A percentile compares a stretch with the other conserved stretches of the same genome.
Conservation (phyloP, 768 basidiomycete species). For the Rhodotorula taiwanensis region DNA sequence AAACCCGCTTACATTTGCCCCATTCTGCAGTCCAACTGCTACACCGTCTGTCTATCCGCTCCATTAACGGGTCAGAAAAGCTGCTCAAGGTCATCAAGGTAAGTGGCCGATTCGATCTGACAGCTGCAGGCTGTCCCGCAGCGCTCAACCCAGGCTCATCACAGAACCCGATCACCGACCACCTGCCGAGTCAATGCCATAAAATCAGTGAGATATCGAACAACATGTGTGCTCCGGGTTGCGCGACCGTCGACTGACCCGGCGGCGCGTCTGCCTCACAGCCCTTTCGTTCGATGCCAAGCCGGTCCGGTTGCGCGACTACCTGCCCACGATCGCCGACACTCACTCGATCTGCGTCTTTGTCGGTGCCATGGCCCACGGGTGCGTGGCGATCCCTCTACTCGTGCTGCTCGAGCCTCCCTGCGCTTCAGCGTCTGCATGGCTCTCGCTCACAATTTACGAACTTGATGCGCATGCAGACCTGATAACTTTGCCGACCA, state of each 20-base stretch:
- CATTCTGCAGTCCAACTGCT: slow-evolving; percentile 86
- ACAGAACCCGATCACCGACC: slow-evolving; percentile 88
- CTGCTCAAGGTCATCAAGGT: slow-evolving; percentile 95
- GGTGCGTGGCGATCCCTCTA: slow-evolving; percentile 44
- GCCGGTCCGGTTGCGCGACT: slow-evolving; percentile 69
- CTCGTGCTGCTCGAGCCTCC: neutral
- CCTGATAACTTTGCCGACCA: slow-evolving; percentile 95
- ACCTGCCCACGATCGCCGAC: slow-evolving; percentile 74
- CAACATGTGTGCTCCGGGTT: too few species aligned
- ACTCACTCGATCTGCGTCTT: slow-evolving; percentile 89
- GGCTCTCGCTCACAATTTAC: neutral
- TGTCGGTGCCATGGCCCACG: slow-evolving; percentile 96
- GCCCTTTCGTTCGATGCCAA: slow-evolving; percentile 88
- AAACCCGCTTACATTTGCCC: too few species aligned
- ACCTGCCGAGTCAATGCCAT: slow-evolving; percentile 87
- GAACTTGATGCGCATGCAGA: slow-evolving; percentile 31
- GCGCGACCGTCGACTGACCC: too few species aligned
- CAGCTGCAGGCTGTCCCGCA: neutral
- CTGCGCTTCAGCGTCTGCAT: neutral
- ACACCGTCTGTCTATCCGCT: slow-evolving; percentile 89
- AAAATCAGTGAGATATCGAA: slow-evolving; percentile 84
- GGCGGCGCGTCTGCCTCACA: slow-evolving; percentile 41
- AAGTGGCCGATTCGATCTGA: slow-evolving; percentile 38
- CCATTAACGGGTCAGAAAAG: slow-evolving; percentile 94
- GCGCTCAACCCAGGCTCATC: too few species aligned